Evolutionary conservation across 371 early-diverging fungal genomes (phyloP).

Genomic region (Mucor irregularis): DNA sequence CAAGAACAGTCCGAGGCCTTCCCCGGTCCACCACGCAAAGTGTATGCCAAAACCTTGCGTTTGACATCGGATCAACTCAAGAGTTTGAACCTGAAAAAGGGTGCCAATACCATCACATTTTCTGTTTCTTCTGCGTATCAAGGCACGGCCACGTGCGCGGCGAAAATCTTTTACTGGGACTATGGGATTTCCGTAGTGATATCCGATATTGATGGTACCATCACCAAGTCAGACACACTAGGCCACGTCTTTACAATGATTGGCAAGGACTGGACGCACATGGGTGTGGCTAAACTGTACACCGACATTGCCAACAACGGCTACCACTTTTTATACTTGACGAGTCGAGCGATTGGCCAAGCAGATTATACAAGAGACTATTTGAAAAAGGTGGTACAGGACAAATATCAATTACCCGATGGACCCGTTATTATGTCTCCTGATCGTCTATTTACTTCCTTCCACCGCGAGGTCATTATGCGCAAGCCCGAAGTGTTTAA

Average conservation of each 20-base stretch:
- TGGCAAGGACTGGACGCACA: constrained; percentile 99
- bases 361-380: constrained; percentile 92
- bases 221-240: constrained; percentile 97
- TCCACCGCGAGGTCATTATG: constrained; percentile 95
- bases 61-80: constrained; percentile 91
- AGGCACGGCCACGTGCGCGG: constrained; percentile 76
- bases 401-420: constrained; percentile 86
- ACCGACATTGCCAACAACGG: constrained; percentile 95
- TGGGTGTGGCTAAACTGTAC: constrained; percentile 95
- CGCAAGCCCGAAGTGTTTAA: constrained; percentile 98
- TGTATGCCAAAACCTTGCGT: constrained; percentile 88
- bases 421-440: constrained; percentile 99
- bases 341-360: constrained; percentile 97
- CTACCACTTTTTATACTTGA: constrained; percentile 96
- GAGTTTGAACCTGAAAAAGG: constrained; percentile 79
- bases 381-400: constrained; percentile 89
- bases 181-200: constrained; percentile 90
- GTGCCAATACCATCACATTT: constrained; percentile 91
- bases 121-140: constrained; percentile 79
- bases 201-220: constrained; percentile 99
- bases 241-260: constrained; percentile 98
- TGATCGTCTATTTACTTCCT: constrained; percentile 91
- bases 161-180: constrained; percentile 91
- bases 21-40: constrained; percentile 24
- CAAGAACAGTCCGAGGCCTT: background rate